A percentile compares a stretch with the other conserved stretches of the same genome.
These are phyloP conservation scores for Yamagishiella unicocca DNA, from an alignment of 139 green algal species.

Conservation along the genomic window DNA sequence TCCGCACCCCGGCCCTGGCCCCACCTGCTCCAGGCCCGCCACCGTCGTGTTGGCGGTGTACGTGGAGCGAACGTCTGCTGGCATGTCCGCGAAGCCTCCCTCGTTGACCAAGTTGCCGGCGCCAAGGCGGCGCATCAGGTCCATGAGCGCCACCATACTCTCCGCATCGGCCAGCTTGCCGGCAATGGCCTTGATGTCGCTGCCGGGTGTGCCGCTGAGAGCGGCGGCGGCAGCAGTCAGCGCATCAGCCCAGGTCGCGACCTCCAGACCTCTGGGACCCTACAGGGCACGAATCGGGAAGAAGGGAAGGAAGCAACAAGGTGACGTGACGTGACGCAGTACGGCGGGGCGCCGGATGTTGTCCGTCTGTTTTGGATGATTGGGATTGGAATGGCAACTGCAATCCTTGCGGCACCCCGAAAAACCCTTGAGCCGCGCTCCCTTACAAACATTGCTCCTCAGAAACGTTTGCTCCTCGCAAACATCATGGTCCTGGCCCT, in stretches of 20 bases:
- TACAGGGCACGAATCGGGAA: constrained; percentile 17
- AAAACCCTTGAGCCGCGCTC: too few relatives aligned
- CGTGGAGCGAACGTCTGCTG: constrained; percentile 87
- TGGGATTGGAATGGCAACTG: too few relatives aligned
- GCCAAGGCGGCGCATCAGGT: constrained; percentile 75
- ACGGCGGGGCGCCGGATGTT: too few relatives aligned
- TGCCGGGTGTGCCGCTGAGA: constrained; percentile 62
- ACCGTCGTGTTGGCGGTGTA: constrained; percentile 96
- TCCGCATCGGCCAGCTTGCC: constrained; percentile 96
- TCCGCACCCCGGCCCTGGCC: background rate
- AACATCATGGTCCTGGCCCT: too few relatives aligned
- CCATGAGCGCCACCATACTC: constrained; percentile 92
- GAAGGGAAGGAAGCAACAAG: background rate
- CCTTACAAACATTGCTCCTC: too few relatives aligned
- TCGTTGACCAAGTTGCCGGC: constrained; percentile 80
- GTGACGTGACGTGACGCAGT: too few relatives aligned
- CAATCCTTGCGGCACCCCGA: too few relatives aligned
- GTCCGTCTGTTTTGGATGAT: too few relatives aligned
- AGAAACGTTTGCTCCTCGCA: too few relatives aligned
- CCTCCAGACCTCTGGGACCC: constrained; percentile 72
- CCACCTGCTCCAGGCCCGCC: constrained; percentile 81
- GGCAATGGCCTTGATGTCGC: constrained; percentile 86
- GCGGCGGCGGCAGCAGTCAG: constrained; percentile 72
- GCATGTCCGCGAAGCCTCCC: constrained; percentile 59
- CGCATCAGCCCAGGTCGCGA: constrained; percentile 83